Percentiles rank a stretch among this genome's conserved stretches.
Evolutionary conservation across 1,284 basidiomycete species (phyloP).

Genomic region (Puccinia horiana): DNA sequence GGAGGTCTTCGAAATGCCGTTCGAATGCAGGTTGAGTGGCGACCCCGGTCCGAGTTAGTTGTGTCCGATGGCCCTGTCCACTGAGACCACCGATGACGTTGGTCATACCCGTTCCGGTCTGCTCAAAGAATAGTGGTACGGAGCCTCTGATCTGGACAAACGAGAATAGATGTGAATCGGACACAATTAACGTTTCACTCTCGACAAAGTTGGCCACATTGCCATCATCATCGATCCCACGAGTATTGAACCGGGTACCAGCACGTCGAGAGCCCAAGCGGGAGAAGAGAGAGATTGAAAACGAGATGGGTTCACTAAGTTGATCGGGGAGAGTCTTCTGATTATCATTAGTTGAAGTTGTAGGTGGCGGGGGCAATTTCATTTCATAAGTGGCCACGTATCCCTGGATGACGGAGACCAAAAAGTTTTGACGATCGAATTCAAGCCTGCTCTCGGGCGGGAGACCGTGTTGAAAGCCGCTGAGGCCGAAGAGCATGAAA

Average conservation of each 20-base stretch:
- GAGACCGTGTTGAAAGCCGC: constrained; percentile 56
- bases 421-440: constrained; percentile 59
- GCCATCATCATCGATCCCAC: constrained; percentile 96
- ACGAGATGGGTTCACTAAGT: constrained; percentile 58
- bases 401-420: constrained; percentile 86
- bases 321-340: constrained; percentile 61
- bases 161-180: constrained; percentile 26
- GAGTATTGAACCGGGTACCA: constrained; percentile 93
- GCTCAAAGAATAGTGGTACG: constrained; percentile 44
- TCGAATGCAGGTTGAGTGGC: constrained; percentile 57
- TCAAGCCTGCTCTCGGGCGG: constrained; percentile 59
- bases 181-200: constrained; percentile 61
- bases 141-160: constrained; percentile 35
- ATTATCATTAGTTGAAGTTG: constrained; percentile 61
- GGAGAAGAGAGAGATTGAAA: constrained; percentile 76
- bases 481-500: constrained; percentile 68
- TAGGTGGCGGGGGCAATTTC: constrained; percentile 71
- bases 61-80: constrained; percentile 54
- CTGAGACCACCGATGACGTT: constrained; percentile 60
- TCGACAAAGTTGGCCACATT: constrained; percentile 97
- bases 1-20: constrained; percentile 57
- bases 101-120: constrained; percentile 64
- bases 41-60: constrained; percentile 55
- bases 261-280: constrained; percentile 91
- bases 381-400: constrained; percentile 74